Base-by-base conservation (phyloP, 2,329 filamentous ascomycete species). In the Sarocladium oryzae region DNA sequence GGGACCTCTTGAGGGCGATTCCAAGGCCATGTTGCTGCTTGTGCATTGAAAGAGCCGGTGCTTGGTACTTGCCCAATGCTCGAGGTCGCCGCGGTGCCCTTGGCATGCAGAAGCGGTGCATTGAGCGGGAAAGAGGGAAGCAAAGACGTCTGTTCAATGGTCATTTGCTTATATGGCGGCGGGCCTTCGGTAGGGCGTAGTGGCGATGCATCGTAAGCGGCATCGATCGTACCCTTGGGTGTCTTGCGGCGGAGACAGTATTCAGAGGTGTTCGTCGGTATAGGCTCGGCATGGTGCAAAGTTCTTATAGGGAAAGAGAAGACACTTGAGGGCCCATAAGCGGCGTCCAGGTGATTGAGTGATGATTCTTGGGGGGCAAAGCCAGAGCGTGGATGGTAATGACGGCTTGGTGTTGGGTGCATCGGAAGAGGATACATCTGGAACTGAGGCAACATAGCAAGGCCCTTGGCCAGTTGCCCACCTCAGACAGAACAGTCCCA, bases 191-290 rank as follows among this genome's bases (percentile, higher is more conserved):
- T 82, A 59, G 85, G 81, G 61, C 89, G 86, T 20, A 84, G 77
- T 1, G 85, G 83, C 4, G 88, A 88, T 28, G 88, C 89, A 75
- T 97, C 91, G 62, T 96, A 96, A 10, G 89, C 90, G 51, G 88
- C 89, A 57, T 92, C 86, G 55, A 97, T 79, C 33, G 90, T 96
- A n/a, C 92, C 93, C 62, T 85, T 92, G 4, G 92, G 93, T 8
- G 92, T 97, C 68, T 97, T 97, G 57, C 92, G 82, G 57, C 92
- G 83, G 52, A 96, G 75, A 59, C 89, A 87, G 66, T 95, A 84
- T 66, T 96, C 89, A 51, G 68, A 65, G 26, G 24, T 16, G n/a
- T 23, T 48, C 28, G 43, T 48, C 4, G 21, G 18, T n/a, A 48
- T 15, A 8, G 43, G 33, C 13, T n/a, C 26, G 16, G 11, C 18